Evolutionary conservation across 106 monocot species (phyloP).

Genomic region (Acorus gramineus): DNA sequence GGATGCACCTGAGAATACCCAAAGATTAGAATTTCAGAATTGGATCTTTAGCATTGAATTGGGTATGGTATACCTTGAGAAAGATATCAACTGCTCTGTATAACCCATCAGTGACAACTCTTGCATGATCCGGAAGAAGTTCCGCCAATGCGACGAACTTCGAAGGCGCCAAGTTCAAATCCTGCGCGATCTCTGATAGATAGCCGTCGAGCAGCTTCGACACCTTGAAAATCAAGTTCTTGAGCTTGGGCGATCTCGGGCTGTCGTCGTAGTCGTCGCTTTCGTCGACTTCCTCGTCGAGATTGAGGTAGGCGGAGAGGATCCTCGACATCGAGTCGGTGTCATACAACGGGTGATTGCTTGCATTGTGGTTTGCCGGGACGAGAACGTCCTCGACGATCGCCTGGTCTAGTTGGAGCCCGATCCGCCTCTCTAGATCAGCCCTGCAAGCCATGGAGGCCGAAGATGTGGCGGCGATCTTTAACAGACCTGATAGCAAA

Average conservation of each 20-base stretch:
- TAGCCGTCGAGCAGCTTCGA: conserved; percentile 80
- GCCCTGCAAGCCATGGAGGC: conserved; percentile 44
- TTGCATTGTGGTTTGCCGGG: conserved; percentile 19
- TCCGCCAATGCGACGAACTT: conserved; percentile 78
- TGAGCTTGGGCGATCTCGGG: conserved; percentile 49
- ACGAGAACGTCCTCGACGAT: conserved; percentile 78
- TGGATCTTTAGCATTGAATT: too few relatives aligned
- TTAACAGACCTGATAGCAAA: conserved; percentile 75
- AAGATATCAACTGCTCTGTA: conserved; percentile 90
- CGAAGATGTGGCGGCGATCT: conserved; percentile 34
- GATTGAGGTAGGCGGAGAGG: conserved; percentile 54
- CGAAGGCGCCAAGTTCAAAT: conserved; percentile 58
- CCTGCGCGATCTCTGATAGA: conserved; percentile 75
- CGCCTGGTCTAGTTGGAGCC: conserved; percentile 61
- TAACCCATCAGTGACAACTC: conserved; percentile 62
- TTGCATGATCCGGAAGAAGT: conserved; percentile 74
- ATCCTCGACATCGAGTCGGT: conserved; percentile 57
- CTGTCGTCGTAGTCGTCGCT: conserved; percentile 42
- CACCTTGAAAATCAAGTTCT: conserved; percentile 43
- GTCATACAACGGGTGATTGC: conserved; percentile 51
- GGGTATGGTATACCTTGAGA: conserved; percentile 48
- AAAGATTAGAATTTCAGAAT: too few relatives aligned
- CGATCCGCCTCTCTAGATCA: conserved; percentile 72
- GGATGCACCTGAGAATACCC: conserved; percentile 63
- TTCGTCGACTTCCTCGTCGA: conserved; percentile 49